Base-by-base conservation (phyloP, 2,329 filamentous ascomycete species). In the Fusarium continuum region DNA sequence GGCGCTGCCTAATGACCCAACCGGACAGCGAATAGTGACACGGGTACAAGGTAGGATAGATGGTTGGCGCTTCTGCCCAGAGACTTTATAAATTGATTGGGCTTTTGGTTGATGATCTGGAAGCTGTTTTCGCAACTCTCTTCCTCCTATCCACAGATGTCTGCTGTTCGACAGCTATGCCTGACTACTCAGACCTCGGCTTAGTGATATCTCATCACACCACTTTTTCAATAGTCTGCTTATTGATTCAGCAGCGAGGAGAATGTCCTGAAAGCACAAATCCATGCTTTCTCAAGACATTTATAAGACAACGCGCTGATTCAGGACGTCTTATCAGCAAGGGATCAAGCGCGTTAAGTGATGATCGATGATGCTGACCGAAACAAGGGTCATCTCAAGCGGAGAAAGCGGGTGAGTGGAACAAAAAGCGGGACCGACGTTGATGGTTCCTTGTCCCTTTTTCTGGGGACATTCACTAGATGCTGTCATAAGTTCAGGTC, bases 361-460 rank as follows among this genome's bases (percentile, higher is more conserved):
- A 65, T 63, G 43, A 57, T 64, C 61, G 36, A 65, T 65, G 62
- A 65, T 62, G 62, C 52, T 62, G 50, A 48, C 41, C 17, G 26
- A 47, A 49, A 53, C 62, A 65, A 54, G 62, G 62, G 56, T 65
- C 39, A 44, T 50, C 32, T 31, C n/a, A 47, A 32, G 48, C 57
- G 61, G 63, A 45, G 61, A 57, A 58, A 58, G 61, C 61, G 61
- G 61, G 55, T 35, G 43, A 43, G 61, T 65, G 61, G 61, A 47
- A 63, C 41, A 51, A 56, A 59, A 56, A 54, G 58, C 47, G 60
- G 60, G 53, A 41, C 46, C 28, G 43, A 20, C 54, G 41, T 59
- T 65, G 48, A 26, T 41, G n/a, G 48, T 52, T 52, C 55, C 61
- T 49, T 65, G 49, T 48, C 49, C 55, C 41, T 57, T 64, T 60